Base-by-base conservation (phyloP, 2,329 filamentous ascomycete genomes). In the Diaporthe ilicicola region DNA sequence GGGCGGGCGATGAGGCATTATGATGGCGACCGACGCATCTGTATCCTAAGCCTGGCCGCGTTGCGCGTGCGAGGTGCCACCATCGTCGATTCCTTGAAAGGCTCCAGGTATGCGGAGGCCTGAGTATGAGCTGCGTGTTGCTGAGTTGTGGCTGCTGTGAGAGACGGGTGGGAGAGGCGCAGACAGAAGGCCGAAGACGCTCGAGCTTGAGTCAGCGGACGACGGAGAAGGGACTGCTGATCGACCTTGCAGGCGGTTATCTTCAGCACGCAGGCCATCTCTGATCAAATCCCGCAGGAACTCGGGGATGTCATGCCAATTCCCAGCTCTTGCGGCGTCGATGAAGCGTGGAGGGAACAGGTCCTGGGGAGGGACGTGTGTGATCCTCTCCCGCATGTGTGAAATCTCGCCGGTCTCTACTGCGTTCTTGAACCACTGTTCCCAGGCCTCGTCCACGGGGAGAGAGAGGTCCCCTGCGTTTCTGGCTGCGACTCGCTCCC, bases 351-450 rank as follows among this genome's bases (percentile, higher is more conserved):
- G 82, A 6, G 88, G 86, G 73, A 89, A 83, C 19, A 87, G 72
- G 42, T 76, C 74, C 61, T 76, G 73, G 53, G 74, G 69, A 72
- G 76, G 70, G 73, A 79, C 51, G 73, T 75, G 27, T 75, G 73
- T 75, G 78, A 75, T 81, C 77, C 79, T 77, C 75, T 79, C 80
- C 75, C 74, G 77, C 73, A 80, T 79, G 66, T 79, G 74, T 64
- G 78, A 74, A 71, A 84, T 82, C 67, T 85, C 82, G 71, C 90
- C 91, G 7, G 87, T 85, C 76, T 93, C 91, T 61, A 91, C 87
- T 53, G 88, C 90, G 76, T 91, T 90, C 80, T 93, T 93, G 72
- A 93, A 82, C 88, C 91, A 93, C 78, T 92, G 90, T 79, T 93
- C 91, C 90, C 90, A 93, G 75, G 91, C 90, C 73, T 92, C 90